Conservation (phyloP, 192 early-diverging fungal species). For the Coemansia sp. region DNA sequence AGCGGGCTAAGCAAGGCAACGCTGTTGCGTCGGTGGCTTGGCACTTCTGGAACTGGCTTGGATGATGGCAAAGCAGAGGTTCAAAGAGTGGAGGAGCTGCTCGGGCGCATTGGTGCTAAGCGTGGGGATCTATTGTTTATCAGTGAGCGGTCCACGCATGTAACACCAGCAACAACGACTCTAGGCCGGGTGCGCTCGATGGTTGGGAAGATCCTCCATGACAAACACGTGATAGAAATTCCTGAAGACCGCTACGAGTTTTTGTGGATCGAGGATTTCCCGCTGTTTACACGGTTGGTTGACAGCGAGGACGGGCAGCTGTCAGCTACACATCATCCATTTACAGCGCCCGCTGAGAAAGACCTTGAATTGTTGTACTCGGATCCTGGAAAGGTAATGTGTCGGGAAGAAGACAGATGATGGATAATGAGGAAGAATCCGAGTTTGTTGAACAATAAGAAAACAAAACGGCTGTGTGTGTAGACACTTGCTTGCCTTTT, state of each 20-base stretch:
- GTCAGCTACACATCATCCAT: slow-evolving; percentile 86
- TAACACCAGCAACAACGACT: slow-evolving; percentile 58
- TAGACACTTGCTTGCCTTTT: neutral
- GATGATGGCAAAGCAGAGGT: neutral
- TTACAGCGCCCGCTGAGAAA: slow-evolving; percentile 77
- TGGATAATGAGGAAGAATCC: no score
- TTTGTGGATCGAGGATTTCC: slow-evolving; percentile 88
- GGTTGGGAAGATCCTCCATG: slow-evolving; percentile 55
- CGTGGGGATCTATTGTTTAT: slow-evolving; percentile 44
- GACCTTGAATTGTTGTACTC: slow-evolving; percentile 65
- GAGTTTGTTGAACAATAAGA: no score
- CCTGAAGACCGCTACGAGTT: slow-evolving; percentile 62
- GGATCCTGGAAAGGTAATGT: slow-evolving; percentile 61
- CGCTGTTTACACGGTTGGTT: slow-evolving; percentile 76
- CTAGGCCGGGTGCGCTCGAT: slow-evolving; percentile 63
- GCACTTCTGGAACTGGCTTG: neutral
- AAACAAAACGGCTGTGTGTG: neutral
- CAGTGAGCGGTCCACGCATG: slow-evolving; percentile 38
- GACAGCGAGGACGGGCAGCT: slow-evolving; percentile 50
- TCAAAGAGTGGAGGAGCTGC: neutral
- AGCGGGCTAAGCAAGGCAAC: slow-evolving; percentile 34
- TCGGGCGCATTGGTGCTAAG: slow-evolving; percentile 17
- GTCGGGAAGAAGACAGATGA: neutral
- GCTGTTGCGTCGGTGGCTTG: slow-evolving; percentile 37
- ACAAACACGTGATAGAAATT: slow-evolving; percentile 55